These are phyloP conservation scores for Sporothrix luriei DNA, from an alignment of 2,329 filamentous ascomycete genomes.

Conservation along the genomic window DNA sequence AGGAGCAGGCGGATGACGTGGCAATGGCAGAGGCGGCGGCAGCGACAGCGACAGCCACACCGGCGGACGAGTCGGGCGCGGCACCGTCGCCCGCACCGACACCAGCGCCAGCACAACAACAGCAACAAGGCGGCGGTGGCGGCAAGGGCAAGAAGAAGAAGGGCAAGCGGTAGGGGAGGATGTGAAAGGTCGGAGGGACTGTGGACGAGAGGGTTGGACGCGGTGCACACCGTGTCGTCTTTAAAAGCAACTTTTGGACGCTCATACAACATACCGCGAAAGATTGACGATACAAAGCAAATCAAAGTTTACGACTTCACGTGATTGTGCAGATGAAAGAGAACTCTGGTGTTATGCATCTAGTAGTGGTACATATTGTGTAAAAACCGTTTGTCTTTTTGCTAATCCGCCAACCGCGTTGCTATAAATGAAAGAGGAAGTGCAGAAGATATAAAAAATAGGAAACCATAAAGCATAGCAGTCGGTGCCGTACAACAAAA, in stretches of 20 bases:
- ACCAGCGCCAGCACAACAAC: slow-evolving; percentile 34
- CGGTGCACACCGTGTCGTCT: too few species aligned
- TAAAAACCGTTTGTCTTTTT: slow-evolving; percentile 31
- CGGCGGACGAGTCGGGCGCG: slow-evolving; percentile 27
- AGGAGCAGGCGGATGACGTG: slow-evolving; percentile 43
- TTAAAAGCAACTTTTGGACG: neutral
- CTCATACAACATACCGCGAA: neutral
- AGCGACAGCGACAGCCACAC: slow-evolving; percentile 41
- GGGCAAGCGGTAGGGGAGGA: slow-evolving; percentile 59
- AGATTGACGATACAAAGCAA: neutral
- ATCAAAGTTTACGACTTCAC: slow-evolving; percentile 2
- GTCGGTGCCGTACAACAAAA: slow-evolving; percentile 30
- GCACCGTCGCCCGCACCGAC: slow-evolving; percentile 42
- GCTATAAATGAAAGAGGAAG: slow-evolving; percentile 13
- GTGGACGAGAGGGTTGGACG: neutral
- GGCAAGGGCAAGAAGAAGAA: slow-evolving; percentile 71
- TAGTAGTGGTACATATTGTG: slow-evolving; percentile 30
- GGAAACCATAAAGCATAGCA: slow-evolving; percentile 29
- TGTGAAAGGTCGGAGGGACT: neutral
- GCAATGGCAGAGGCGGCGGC: slow-evolving; percentile 42
- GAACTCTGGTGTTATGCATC: neutral
- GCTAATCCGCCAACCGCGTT: slow-evolving; percentile 25
- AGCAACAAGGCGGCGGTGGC: slow-evolving; percentile 45
- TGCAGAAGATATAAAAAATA: slow-evolving; percentile 1
- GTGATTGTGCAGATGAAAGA: neutral